Percentiles rank a stretch among this genome's conserved stretches.
phyloP scores from a whole-genome alignment of 176 grass and related monocot species.

The Carex kokanica region DNA sequence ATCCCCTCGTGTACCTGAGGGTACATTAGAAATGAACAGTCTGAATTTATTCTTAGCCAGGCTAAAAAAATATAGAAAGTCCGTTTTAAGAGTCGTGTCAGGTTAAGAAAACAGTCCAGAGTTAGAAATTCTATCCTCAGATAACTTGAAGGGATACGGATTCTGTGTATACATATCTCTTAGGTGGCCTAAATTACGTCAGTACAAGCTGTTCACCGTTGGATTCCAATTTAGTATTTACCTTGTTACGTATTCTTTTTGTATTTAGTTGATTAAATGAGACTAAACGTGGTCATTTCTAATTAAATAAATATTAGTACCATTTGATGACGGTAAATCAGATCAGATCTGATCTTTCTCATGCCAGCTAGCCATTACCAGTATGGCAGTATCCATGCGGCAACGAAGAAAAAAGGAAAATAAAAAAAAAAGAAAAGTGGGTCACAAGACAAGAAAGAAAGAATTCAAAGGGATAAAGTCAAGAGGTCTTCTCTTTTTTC shows the following conservation, averaged over 20 bases:
- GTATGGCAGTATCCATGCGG: background rate
- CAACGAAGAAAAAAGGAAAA: background rate
- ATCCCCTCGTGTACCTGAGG: too few species aligned
- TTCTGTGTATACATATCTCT: background rate
- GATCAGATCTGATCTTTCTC: background rate
- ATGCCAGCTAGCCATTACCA: background rate
- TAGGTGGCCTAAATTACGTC: background rate
- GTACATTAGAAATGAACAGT: too few species aligned
- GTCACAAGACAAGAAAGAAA: conserved; percentile 8
- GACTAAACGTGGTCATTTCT: background rate
- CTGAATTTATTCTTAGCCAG: too few species aligned
- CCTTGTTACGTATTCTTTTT: background rate
- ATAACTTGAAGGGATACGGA: too few species aligned
- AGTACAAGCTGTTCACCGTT: too few species aligned
- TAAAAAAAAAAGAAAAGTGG: background rate
- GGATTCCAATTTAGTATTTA: background rate
- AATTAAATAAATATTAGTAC: background rate
- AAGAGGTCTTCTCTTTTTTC: conserved; percentile 22
- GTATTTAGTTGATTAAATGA: background rate
- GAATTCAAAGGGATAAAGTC: conserved; percentile 15
- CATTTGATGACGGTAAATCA: background rate
- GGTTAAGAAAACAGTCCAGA: too few species aligned
- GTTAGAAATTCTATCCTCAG: too few species aligned
- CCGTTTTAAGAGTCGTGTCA: too few species aligned
- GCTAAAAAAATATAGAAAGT: too few species aligned